Evolutionary conservation across 2,329 filamentous ascomycete species (phyloP), one percentile per base, ranked within the genome.

Genomic region (Phaeophleospora eucalypticola): DNA sequence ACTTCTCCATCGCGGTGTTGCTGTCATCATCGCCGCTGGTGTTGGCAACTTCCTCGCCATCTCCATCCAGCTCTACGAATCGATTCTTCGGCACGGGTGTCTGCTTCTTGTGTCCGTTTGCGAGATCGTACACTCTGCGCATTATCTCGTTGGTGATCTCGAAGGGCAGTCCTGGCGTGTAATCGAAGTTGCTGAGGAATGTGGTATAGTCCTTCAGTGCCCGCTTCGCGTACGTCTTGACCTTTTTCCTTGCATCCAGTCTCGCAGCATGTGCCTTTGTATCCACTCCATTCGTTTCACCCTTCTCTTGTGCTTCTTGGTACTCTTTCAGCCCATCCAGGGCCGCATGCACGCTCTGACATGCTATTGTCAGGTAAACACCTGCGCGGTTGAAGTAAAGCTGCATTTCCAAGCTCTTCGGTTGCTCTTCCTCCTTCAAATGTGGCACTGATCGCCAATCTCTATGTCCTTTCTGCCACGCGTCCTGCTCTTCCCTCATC

Each of bases 151-250:
- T 78, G 15, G 76, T 78, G 19, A 81, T 68, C 36, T 81, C 76
- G 36, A 78, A 67, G 6, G 84, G 78, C 35, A 87, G 66, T 40
- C 86, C 79, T 0, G 87, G 86, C 0, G 87, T 86, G 67, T 93
- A 93, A 59, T 93, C 85, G 53, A 93, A 83, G 49, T 82, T 74
- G 1, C 81, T 80, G 33, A 94, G 71, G 61, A 87, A 93, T 17
- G 78, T 73, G 58, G 83, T 72, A 62, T 86, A 89, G 67, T 93
- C 87, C 49, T 83, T 78, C 17, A 93, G 68, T 1, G 87, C 87
- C 45, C 83, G 79, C 66, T 87, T 90, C 3, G 87, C 87, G 66
- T 85, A 83, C 1, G 77, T 75, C 58, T 87, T 86, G 55, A 91
- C 83, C 19, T 78, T 69, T 64, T 86, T 89, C 36, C 84, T 78